Conservation (phyloP, 306 rosid genomes). For the Leucaena leucocephala region DNA sequence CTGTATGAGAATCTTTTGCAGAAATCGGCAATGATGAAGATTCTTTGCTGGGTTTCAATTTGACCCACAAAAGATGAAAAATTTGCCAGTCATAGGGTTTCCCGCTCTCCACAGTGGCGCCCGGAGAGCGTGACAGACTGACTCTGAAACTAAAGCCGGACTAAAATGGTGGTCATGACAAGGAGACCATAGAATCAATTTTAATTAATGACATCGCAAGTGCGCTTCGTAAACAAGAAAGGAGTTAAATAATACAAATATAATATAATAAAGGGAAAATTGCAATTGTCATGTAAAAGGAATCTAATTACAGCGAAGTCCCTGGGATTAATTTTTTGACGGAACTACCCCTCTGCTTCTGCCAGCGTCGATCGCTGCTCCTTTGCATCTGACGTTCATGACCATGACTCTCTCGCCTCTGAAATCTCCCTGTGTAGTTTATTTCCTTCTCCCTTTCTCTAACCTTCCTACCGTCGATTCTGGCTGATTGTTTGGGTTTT, state of each 20-base stretch:
- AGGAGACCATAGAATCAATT: neutral
- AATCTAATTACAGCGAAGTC: no score
- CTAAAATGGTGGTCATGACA: neutral
- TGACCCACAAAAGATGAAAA: neutral
- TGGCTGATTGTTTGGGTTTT: no score
- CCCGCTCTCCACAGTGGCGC: neutral
- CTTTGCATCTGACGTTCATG: constrained; percentile 70
- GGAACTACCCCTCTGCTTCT: constrained; percentile 52
- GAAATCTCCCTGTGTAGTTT: constrained; percentile 63
- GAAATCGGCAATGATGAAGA: constrained; percentile 10
- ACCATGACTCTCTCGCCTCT: constrained; percentile 64
- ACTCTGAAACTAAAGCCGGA: neutral
- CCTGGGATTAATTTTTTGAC: no score
- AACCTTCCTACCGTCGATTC: no score
- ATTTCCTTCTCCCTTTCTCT: neutral
- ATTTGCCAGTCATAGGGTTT: constrained; percentile 26
- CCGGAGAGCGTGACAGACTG: neutral
- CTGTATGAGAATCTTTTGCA: neutral
- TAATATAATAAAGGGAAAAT: no score
- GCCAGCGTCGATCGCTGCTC: constrained; percentile 84
- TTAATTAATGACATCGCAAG: no score
- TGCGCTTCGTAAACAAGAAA: neutral
- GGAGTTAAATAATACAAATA: neutral
- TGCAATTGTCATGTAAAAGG: no score
- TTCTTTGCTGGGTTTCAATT: neutral